phyloP scores from a whole-genome alignment of 2,329 filamentous ascomycete genomes.

The Fusarium fujikuroi region DNA sequence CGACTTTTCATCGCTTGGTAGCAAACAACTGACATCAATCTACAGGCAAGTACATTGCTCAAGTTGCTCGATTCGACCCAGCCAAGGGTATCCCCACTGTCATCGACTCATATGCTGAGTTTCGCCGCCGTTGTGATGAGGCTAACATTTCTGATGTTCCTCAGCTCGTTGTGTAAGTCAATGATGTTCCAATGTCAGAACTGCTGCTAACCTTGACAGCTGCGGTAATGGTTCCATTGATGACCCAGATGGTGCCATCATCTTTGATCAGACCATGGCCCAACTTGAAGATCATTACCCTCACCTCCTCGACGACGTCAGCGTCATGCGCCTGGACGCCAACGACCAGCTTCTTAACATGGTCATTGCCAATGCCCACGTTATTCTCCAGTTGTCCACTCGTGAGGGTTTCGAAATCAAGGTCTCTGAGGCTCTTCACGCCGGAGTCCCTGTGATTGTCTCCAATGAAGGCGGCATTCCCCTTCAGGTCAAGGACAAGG shows the following conservation, averaged over 20 bases:
- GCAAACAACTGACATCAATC: slow-evolving; percentile 24
- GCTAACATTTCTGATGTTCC: slow-evolving; percentile 64
- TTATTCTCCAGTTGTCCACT: slow-evolving; percentile 82
- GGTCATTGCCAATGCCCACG: slow-evolving; percentile 75
- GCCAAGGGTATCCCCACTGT: slow-evolving; percentile 85
- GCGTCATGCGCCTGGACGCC: slow-evolving; percentile 80
- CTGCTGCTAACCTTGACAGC: slow-evolving; percentile 32
- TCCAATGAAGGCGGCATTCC: slow-evolving; percentile 83
- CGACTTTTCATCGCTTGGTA: background rate
- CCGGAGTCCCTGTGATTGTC: slow-evolving; percentile 81
- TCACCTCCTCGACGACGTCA: slow-evolving; percentile 71
- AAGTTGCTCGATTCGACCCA: slow-evolving; percentile 85
- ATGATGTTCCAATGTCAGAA: background rate
- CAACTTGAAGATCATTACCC: slow-evolving; percentile 72
- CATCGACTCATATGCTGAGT: slow-evolving; percentile 78
- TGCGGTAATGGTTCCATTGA: slow-evolving; percentile 84
- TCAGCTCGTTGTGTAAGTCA: slow-evolving; percentile 73
- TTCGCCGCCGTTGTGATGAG: slow-evolving; percentile 70
- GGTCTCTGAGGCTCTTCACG: slow-evolving; percentile 84
- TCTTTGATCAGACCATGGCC: slow-evolving; percentile 78
- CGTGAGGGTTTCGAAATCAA: slow-evolving; percentile 89
- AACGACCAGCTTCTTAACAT: slow-evolving; percentile 85
- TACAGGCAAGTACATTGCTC: slow-evolving; percentile 76
- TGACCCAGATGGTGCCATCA: slow-evolving; percentile 78
- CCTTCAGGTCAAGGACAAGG: slow-evolving; percentile 76